Percentiles rank a stretch among this genome's conserved stretches.
Conservation (phyloP, 2,329 filamentous ascomycete genomes). For the Aspergillus pseudoterreus region DNA sequence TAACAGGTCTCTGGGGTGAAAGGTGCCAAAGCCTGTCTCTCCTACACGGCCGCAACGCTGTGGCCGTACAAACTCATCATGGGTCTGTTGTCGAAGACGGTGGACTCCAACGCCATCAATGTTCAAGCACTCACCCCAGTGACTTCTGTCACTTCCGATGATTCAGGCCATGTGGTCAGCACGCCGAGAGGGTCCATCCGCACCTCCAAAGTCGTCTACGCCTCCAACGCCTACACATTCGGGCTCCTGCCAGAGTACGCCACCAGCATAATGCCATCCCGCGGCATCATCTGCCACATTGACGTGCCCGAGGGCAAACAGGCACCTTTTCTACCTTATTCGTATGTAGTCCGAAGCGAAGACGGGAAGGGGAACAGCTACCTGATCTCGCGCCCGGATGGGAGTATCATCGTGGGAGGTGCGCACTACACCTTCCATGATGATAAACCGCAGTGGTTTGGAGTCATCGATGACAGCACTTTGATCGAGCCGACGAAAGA, state of each 20-base stretch:
- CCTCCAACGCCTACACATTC: slow-evolving; percentile 82
- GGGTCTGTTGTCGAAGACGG: slow-evolving; percentile 61
- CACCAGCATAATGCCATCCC: slow-evolving; percentile 71
- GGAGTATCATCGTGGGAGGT: slow-evolving; percentile 61
- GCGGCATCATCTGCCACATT: slow-evolving; percentile 52
- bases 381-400: slow-evolving; percentile 57
- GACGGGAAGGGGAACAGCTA: slow-evolving; percentile 56
- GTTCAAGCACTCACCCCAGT: slow-evolving; percentile 53
- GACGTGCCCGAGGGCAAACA: slow-evolving; percentile 22
- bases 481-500: slow-evolving; percentile 48
- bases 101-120: slow-evolving; percentile 46
- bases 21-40: slow-evolving; percentile 35
- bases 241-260: slow-evolving; percentile 67
- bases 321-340: slow-evolving; percentile 40
- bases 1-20: slow-evolving; percentile 38
- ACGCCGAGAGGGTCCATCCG: slow-evolving; percentile 60
- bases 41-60: slow-evolving; percentile 33
- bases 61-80: slow-evolving; percentile 77
- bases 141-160: slow-evolving; percentile 21
- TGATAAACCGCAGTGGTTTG: slow-evolving; percentile 42
- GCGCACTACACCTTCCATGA: slow-evolving; percentile 46
- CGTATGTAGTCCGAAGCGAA: slow-evolving; percentile 54
- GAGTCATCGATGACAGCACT: slow-evolving; percentile 43
- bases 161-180: slow-evolving; percentile 55
- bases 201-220: slow-evolving; percentile 66